Base-by-base conservation (phyloP, 1,139 yeast genomes). In the Eremothecium gossypii region DNA sequence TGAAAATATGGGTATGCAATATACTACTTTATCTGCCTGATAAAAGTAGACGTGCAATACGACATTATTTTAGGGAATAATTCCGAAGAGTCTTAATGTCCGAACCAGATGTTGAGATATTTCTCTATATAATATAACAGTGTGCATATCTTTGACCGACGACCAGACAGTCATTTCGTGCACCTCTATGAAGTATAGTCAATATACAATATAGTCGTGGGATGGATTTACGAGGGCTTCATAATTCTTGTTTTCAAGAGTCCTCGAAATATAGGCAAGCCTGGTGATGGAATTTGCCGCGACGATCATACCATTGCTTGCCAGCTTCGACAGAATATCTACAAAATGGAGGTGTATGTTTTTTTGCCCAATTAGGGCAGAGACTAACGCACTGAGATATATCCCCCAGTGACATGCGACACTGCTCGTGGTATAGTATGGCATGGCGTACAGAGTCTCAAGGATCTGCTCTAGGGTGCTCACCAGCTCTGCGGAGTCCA, bases 331-430 rank as follows among this genome's bases (percentile, higher is more conserved):
- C 11, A 47, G 29, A 9, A 44, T 42, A 4, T 41, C 33, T 17
- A 40, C 28, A 30, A 38, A 47, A 14, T 45, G 47, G 13, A 14
- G 10, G 23, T 32, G 29, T 20, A 45, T 17, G 31, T 40, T 39
- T 11, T 43, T 26, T 10, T 42, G 33, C 12, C 33, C 27, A 13
- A 45, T 27, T 12, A 44, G 12, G 8, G 44, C 17, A 2, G 49
- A 23, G 4, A 35, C 14, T 9, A 44, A 11, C 7, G 44, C 48
- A 36, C 43, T 40, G 11, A 40, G 28, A 40, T 40, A 41, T n/a
- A 47, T 38, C 2, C 49, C 38, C 47, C 47, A 47, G 30, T 47
- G 45, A 23, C 47, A 45, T 30, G 39, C 39, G 2, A 36, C 33
- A 8, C 41, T 39, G 2, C 39, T 36, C 4, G 42, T 30, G 33